A percentile compares a stretch with the other conserved stretches of the same genome.
Conservation (phyloP, 176 grass and related monocot species). For the Alopecurus myosuroides region DNA sequence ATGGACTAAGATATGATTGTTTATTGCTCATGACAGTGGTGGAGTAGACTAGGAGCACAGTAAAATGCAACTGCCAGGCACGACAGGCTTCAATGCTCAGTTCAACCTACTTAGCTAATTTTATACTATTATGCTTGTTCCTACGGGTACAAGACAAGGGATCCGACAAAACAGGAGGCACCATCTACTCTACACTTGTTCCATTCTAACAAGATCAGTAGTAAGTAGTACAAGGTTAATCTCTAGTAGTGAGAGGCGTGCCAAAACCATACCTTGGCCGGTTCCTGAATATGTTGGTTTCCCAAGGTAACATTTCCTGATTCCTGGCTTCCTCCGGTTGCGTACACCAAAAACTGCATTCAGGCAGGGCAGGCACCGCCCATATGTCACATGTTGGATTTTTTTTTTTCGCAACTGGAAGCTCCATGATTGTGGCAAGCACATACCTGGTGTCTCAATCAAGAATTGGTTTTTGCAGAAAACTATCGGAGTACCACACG, state of each 20-base stretch:
- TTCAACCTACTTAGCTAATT: background rate
- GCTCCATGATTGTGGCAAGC: constrained; percentile 13
- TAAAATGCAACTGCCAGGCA: constrained; percentile 21
- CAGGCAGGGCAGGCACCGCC: background rate
- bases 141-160: background rate
- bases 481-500: background rate
- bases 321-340: background rate
- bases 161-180: constrained; percentile 25
- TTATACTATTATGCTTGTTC: background rate
- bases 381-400: constrained; percentile 9
- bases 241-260: background rate
- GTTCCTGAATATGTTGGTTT: constrained; percentile 17
- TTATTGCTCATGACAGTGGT: background rate
- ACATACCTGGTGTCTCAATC: background rate
- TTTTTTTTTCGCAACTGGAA: background rate
- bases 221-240: background rate
- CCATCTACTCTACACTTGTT: background rate
- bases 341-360: constrained; percentile 19
- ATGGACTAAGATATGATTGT: constrained; percentile 21
- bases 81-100: constrained; percentile 21
- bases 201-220: background rate
- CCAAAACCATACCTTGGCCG: constrained; percentile 30
- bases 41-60: background rate
- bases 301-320: background rate
- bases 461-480: background rate